Evolutionary conservation across 2,329 filamentous ascomycete genomes (phyloP).

Genomic region (Aspergillus luchuensis): DNA sequence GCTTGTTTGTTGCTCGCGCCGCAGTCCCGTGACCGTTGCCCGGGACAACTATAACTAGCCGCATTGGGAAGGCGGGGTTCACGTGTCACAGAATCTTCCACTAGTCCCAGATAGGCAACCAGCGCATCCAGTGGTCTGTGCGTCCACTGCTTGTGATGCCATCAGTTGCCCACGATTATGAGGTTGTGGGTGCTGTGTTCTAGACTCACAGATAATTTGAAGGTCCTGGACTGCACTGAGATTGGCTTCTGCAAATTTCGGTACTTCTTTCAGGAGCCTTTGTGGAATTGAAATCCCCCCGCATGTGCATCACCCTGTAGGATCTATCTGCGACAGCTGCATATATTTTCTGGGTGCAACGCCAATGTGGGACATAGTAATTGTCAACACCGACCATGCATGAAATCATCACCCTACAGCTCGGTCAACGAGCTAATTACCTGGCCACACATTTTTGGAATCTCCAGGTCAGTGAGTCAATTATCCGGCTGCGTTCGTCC

Average conservation of each 20-base stretch:
- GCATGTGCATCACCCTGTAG: background rate
- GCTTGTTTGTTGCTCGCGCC: constrained; percentile 33
- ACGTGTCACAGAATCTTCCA: constrained; percentile 22
- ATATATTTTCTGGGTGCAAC: constrained; percentile 2
- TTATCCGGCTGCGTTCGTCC: background rate
- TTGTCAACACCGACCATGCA: constrained; percentile 63
- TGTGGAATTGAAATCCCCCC: background rate
- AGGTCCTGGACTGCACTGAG: background rate
- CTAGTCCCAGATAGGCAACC: constrained; percentile 10
- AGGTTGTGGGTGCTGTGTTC: background rate
- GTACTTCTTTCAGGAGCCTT: background rate
- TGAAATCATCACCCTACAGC: constrained; percentile 91
- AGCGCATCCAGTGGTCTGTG: constrained; percentile 9
- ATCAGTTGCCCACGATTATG: background rate
- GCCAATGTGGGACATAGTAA: background rate
- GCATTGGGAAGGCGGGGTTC: constrained; percentile 11
- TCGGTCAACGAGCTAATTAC: constrained; percentile 91
- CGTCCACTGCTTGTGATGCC: constrained; percentile 9
- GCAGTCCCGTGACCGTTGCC: constrained; percentile 37
- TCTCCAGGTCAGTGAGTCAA: constrained; percentile 65
- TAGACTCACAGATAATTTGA: background rate
- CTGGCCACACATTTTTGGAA: constrained; percentile 98
- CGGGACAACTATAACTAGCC: constrained; percentile 26
- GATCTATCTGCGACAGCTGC: constrained; percentile 1
- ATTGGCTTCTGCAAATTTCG: background rate